Percentiles rank a stretch among this genome's conserved stretches.
phyloP scores from a whole-genome alignment of 192 early-diverging fungal species.

The Funneliformis mosseae region DNA sequence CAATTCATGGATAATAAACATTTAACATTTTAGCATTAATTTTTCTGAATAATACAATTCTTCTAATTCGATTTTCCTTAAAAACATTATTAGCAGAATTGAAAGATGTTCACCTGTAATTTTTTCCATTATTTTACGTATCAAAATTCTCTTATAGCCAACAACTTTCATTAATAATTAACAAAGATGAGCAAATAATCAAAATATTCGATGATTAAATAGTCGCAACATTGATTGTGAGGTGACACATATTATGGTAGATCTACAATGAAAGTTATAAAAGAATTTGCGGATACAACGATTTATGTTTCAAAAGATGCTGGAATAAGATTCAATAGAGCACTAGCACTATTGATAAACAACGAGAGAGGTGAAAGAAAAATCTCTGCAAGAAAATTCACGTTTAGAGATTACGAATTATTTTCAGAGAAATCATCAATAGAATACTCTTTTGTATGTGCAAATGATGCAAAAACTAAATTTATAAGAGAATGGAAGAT shows the following conservation, averaged over 20 bases:
- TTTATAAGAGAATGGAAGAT: background rate
- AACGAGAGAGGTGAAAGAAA: too few relatives aligned
- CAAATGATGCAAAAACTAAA: background rate
- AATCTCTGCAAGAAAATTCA: background rate
- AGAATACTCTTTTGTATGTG: background rate
- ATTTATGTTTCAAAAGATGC: background rate
- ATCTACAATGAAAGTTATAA: background rate
- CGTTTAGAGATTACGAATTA: background rate
- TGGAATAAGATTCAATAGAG: background rate
- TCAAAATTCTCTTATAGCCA: background rate
- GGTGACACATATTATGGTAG: background rate
- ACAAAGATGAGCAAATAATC: background rate
- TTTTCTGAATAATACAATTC: background rate
- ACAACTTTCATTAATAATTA: background rate
- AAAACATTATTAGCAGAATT: background rate
- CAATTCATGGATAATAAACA: background rate
- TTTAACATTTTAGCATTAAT: too few relatives aligned
- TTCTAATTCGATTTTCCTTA: background rate
- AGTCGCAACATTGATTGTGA: background rate
- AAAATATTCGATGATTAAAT: constrained; percentile 7
- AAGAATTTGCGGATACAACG: background rate
- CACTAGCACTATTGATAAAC: background rate
- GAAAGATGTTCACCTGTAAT: background rate
- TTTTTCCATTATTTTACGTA: background rate
- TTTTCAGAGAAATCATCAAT: background rate